Base-by-base conservation (phyloP, 2,329 filamentous ascomycete species). In the Ceratocystis cacaofunesta region DNA sequence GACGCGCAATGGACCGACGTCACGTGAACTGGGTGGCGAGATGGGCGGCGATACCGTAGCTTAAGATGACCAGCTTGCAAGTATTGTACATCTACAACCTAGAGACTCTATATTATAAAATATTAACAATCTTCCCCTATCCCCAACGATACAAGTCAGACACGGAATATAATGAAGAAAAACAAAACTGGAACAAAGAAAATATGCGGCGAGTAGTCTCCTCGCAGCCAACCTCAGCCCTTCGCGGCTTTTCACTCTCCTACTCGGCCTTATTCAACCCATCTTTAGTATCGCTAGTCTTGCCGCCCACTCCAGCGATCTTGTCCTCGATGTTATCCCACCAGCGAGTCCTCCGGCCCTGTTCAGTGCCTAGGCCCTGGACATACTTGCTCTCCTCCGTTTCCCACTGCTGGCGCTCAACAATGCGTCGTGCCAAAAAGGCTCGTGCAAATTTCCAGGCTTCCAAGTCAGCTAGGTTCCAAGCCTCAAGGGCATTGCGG, bases 361-460 rank as follows among this genome's bases (percentile, higher is more conserved):
- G 76, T 66, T 81, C 79, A 12, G 74, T 77, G 2, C 83, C 84
- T n/a, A 82, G 81, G 22, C 84, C 84, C 7, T 82, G 83, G 1
- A 80, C 82, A 72, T 82, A 90, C 69, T 78, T 80, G 68, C 79
- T 79, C 76, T 90, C 86, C 68, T 87, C 82, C 68, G 85, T 81
- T 72, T 89, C 86, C 86, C 87, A 92, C 70, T 81, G 78, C 69
- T 78, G 73, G 66, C 87, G 77, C 77, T 90, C 87, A 58, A 86
- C 77, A 30, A 79, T 75, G 52, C 81, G 77, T 46, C 87, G 76
- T 19, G 86, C 87, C 62, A 85, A 76, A 69, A 82, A 90, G 0
- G 88, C 87, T 46, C 85, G 77, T 4, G 85, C 80, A 71, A 92
- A 92, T 70, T 82, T 83, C 88, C 88, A 92, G 1, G 85, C 84